phyloP scores from a whole-genome alignment of 176 grass and related monocot species.

The Juncus inflexus region DNA sequence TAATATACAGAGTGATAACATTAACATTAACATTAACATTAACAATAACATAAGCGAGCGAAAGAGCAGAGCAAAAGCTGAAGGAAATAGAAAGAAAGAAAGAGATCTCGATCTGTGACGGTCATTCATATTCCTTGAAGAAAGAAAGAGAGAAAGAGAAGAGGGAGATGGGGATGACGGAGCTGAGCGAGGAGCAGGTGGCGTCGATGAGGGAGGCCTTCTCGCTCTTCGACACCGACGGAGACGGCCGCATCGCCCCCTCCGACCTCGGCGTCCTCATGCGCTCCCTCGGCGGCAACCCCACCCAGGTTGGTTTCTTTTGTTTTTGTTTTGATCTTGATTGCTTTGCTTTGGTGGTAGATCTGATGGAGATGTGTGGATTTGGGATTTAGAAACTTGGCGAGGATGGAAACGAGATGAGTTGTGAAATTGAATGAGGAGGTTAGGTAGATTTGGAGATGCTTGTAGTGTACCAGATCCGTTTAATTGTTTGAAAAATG shows the following conservation, averaged over 20 bases:
- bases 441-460: no score
- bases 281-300: slow-evolving; percentile 52
- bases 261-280: slow-evolving; percentile 50
- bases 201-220: slow-evolving; percentile 60
- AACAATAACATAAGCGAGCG: no score
- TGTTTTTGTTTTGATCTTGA: neutral
- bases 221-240: slow-evolving; percentile 52
- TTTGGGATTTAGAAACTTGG: neutral
- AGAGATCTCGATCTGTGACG: slow-evolving; percentile 24
- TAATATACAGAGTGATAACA: no score
- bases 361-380: neutral
- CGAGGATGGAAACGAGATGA: neutral
- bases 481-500: no score
- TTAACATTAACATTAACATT: no score
- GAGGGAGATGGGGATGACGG: slow-evolving; percentile 27
- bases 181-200: slow-evolving; percentile 51
- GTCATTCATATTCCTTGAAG: neutral
- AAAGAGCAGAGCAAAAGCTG: no score
- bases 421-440: no score
- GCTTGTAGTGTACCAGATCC: no score
- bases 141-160: neutral
- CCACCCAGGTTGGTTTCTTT: slow-evolving; percentile 26
- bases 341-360: neutral
- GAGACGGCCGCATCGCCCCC: slow-evolving; percentile 41
- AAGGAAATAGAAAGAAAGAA: slow-evolving; percentile 6